A percentile compares a stretch with the other conserved stretches of the same genome.
Conservation (phyloP, 225 moss, liverwort and hornwort genomes). For the Marchantia paleacea region DNA sequence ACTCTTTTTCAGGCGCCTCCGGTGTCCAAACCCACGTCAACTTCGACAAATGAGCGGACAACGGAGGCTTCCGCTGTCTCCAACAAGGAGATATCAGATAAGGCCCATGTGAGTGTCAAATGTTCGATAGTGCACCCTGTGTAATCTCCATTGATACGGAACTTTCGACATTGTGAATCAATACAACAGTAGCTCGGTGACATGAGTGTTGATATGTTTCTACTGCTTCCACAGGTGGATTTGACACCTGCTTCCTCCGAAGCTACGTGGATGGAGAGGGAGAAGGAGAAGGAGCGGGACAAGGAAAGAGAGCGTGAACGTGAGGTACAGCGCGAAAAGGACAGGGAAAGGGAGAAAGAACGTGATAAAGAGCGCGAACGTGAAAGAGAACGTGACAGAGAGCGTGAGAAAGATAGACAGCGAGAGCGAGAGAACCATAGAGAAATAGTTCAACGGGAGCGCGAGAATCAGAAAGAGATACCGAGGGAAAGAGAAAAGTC, state of each 20-base stretch:
- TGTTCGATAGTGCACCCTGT: no score
- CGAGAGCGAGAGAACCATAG: slow-evolving; percentile 18
- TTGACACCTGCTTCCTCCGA: slow-evolving; percentile 21
- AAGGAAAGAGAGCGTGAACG: slow-evolving; percentile 18
- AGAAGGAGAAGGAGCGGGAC: slow-evolving; percentile 45
- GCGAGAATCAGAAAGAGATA: slow-evolving; percentile 28
- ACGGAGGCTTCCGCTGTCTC: slow-evolving; percentile 29
- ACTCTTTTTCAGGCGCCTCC: slow-evolving; percentile 47
- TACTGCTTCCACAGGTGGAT: slow-evolving; percentile 45
- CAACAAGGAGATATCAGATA: slow-evolving; percentile 31
- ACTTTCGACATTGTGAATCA: no score
- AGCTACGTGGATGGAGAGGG: slow-evolving; percentile 45
- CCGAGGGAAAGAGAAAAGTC: slow-evolving; percentile 40
- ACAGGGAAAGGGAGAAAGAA: slow-evolving; percentile 24
- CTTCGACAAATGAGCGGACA: slow-evolving; percentile 39
- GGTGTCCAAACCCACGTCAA: slow-evolving; percentile 23
- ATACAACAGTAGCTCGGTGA: no score
- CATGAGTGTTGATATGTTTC: not conserved
- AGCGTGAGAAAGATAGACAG: slow-evolving; percentile 8
- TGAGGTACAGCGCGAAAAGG: slow-evolving; percentile 1
- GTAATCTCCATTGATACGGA: no score
- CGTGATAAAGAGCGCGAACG: slow-evolving; percentile 25
- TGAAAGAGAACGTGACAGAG: slow-evolving; percentile 22
- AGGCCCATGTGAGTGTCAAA: slow-evolving; percentile 43
- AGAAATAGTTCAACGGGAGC: slow-evolving; percentile 16